phyloP scores from a whole-genome alignment of 495 filamentous ascomycete species.

The Stereocaulon alpinum region DNA sequence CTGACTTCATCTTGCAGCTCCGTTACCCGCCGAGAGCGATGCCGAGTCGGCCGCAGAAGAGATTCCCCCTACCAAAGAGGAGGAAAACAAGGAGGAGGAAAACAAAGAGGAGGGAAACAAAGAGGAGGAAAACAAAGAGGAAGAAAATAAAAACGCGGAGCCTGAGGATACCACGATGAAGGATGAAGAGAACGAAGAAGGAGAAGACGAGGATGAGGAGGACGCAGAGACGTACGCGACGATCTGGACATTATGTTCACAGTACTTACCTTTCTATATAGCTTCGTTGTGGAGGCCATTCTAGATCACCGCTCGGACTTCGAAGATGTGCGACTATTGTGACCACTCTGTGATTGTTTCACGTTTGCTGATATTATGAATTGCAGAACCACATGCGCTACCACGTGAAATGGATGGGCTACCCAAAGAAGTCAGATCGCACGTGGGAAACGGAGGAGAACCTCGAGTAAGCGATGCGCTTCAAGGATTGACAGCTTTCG shows the following conservation, averaged over 20 bases:
- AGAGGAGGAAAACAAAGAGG: slow-evolving; percentile 26
- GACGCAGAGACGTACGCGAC: slow-evolving; percentile 29
- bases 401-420: slow-evolving; percentile 56
- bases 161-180: slow-evolving; percentile 14
- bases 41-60: slow-evolving; percentile 37
- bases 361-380: slow-evolving; percentile 6
- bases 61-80: slow-evolving; percentile 20
- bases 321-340: slow-evolving; percentile 27
- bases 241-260: not conserved
- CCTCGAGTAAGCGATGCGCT: slow-evolving; percentile 32
- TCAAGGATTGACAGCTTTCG: not conserved
- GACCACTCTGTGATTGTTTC: slow-evolving; percentile 27
- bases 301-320: slow-evolving; percentile 32
- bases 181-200: slow-evolving; percentile 15
- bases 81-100: slow-evolving; percentile 29
- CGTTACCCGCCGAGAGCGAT: slow-evolving; percentile 35
- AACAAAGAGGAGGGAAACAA: slow-evolving; percentile 28
- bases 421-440: slow-evolving; percentile 38
- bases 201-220: slow-evolving; percentile 25
- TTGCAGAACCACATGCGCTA: slow-evolving; percentile 36
- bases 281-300: slow-evolving; percentile 54
- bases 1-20: slow-evolving; percentile 23
- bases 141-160: no score
- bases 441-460: slow-evolving; percentile 55
- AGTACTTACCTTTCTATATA: slow-evolving; percentile 18